Evolutionary conservation across 2,329 filamentous ascomycete genomes (phyloP), one percentile per base, ranked within the genome.

Genomic region (Aspergillus tanneri): DNA sequence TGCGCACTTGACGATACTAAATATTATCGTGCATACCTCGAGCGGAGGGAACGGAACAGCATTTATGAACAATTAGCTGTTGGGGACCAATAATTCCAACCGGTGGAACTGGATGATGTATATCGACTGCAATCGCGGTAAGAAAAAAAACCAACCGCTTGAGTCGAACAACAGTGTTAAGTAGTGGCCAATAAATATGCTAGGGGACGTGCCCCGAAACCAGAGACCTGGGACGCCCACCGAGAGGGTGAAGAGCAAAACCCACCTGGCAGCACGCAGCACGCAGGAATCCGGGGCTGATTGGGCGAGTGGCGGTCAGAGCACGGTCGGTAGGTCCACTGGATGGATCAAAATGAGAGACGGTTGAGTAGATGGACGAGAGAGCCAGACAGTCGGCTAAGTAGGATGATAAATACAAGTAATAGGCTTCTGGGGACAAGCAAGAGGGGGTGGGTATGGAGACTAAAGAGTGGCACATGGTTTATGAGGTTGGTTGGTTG

Each of bases 161-260:
- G n/a, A n/a, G n/a, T n/a, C n/a, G n/a, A n/a, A n/a, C n/a, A n/a
- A n/a, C n/a, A n/a, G n/a, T n/a, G n/a, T n/a, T n/a, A n/a, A n/a
- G n/a, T n/a, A 28, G 25, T 40, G 34, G 25, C 12, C 24, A 28
- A n/a, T 8, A 28, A 28, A 28, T 22, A 18, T 41, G 48, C 40
- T 47, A 47, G 49, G 55, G 54, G 49, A 46, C 37, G 47, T 36
- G 47, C 49, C 49, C 55, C 57, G 52, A 53, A 54, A 47, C 59
- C 59, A 57, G 41, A 56, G 53, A 49, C 27, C 50, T 60, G 59
- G 59, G 59, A 61, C 47, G 53, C 57, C 58, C 58, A 47, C 49
- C 43, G 28, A 57, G 50, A 55, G 49, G 59, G 55, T 50, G 53
- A 53, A 41, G 30, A 28, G 23, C 38, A 46, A 52, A 50, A 53